Evolutionary conservation across 169 alveolate species (phyloP).

Genomic region (Sarcocystis neurona): DNA sequence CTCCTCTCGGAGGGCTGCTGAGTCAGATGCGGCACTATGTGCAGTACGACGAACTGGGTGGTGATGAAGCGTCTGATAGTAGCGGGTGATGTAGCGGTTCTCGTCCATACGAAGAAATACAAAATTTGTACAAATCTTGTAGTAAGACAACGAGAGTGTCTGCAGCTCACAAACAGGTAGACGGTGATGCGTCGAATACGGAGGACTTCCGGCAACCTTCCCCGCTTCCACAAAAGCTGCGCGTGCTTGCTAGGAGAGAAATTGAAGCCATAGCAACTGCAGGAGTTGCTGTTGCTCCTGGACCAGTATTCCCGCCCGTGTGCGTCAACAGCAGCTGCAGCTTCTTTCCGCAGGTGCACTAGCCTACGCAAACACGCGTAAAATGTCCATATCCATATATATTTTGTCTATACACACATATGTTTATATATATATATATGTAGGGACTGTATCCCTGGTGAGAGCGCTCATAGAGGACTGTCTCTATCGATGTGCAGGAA

Average conservation of each 20-base stretch:
- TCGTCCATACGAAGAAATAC: no score
- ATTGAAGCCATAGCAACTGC: not conserved
- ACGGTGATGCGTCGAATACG: not conserved
- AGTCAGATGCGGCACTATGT: not conserved
- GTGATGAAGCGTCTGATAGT: not conserved
- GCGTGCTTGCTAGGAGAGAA: not conserved
- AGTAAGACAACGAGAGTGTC: not conserved
- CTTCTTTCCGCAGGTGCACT: no score
- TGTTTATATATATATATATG: slow-evolving; percentile 1
- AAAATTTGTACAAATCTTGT: not conserved
- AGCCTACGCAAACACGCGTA: not conserved
- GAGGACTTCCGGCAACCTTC: not conserved
- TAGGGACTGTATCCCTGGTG: not conserved
- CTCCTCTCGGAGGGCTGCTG: not conserved
- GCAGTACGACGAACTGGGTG: slow-evolving; percentile 22
- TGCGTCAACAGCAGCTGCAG: not conserved
- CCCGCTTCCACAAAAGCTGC: not conserved
- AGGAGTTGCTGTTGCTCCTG: not conserved
- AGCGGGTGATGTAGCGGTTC: not conserved
- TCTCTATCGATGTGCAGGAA: no score
- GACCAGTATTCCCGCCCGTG: no score
- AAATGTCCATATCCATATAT: not conserved
- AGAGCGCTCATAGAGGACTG: no score
- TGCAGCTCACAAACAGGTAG: not conserved
- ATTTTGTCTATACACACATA: not conserved